Evolutionary conservation across 1,284 basidiomycete species (phyloP).

Genomic region (Peniophora sp.): DNA sequence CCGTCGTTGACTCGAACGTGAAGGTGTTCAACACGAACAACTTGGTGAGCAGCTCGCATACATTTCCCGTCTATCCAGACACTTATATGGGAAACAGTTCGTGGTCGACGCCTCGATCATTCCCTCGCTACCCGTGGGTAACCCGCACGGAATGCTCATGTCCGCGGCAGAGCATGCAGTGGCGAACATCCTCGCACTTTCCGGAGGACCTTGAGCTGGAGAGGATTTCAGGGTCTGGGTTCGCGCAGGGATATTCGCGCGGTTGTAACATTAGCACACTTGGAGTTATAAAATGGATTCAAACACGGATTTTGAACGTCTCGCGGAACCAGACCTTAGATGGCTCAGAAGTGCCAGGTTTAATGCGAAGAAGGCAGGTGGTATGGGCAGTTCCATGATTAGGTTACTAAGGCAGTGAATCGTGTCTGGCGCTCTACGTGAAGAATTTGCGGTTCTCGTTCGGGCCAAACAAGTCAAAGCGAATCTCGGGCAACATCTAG

Average conservation of each 20-base stretch:
- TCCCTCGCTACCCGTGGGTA: slow-evolving; percentile 41
- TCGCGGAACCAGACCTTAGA: no score
- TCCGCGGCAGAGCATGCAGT: slow-evolving; percentile 46
- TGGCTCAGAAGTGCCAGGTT: no score
- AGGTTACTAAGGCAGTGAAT: not conserved
- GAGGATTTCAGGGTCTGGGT: no score
- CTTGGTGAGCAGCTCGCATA: slow-evolving; percentile 27
- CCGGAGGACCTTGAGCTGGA: slow-evolving; percentile 36
- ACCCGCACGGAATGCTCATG: slow-evolving; percentile 49
- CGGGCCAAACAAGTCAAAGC: slow-evolving; percentile 76
- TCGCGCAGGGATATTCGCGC: no score
- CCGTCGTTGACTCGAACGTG: slow-evolving; percentile 50
- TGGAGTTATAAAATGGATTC: no score
- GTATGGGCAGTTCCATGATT: not conserved
- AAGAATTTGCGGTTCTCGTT: slow-evolving; percentile 87
- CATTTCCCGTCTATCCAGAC: not conserved
- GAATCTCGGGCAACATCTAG: slow-evolving; percentile 89
- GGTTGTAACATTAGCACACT: no score
- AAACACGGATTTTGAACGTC: no score
- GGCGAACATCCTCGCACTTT: slow-evolving; percentile 42
- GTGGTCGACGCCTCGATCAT: slow-evolving; percentile 31
- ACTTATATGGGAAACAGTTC: slow-evolving; percentile 19
- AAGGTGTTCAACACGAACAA: slow-evolving; percentile 54
- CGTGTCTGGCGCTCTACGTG: slow-evolving; percentile 32
- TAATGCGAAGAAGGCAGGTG: not conserved